Evolutionary conservation across 441 rosid species (phyloP), one percentile per base, ranked within the genome.

Genomic region (Pelargonium myrrhifolium): DNA sequence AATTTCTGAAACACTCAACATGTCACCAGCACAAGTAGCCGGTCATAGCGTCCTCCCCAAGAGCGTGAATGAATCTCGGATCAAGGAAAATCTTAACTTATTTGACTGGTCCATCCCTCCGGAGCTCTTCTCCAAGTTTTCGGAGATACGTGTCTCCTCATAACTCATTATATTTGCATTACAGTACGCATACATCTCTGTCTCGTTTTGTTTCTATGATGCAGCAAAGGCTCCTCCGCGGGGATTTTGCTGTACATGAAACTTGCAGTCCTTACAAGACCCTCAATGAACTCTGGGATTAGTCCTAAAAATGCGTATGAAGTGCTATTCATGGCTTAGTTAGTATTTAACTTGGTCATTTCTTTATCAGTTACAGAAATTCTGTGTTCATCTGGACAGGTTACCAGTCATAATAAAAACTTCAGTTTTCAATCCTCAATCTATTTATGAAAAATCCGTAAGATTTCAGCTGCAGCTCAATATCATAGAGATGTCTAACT

Each of bases 151-250:
- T 24, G 26, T 2, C 26, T 24, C 26, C 26, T 24, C 26, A 24
- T 24, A 24, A 1, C 2, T 24, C 26, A 24, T 24, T 24, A 24
- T 2, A 24, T 24, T 24, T 24, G 26, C 26, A 24, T 24, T 24
- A 24, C 28, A 24, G 2, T 24, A 24, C 2, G 28, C 28, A 1
- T 24, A 24, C 28, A 24, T 2, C 1, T 11, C 6, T 49, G 37
- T 12, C 6, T 49, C 47, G n/a, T n/a, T n/a, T 43, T 40, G 17
- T 47, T 28, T 47, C 14, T 17, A 17, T 45, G 10, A 55, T 77
- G 69, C 90, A 79, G 88, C 84, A 71, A 79, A 74, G 88, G 78
- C 84, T 84, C 15, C 86, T 84, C n/a, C 76, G 75, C 62, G 90
- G 88, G 24, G 83, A 76, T 69, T 81, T 81, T 28, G 84, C 84